phyloP scores from a whole-genome alignment of 2,329 filamentous ascomycete species.

The Triangularia setosa region DNA sequence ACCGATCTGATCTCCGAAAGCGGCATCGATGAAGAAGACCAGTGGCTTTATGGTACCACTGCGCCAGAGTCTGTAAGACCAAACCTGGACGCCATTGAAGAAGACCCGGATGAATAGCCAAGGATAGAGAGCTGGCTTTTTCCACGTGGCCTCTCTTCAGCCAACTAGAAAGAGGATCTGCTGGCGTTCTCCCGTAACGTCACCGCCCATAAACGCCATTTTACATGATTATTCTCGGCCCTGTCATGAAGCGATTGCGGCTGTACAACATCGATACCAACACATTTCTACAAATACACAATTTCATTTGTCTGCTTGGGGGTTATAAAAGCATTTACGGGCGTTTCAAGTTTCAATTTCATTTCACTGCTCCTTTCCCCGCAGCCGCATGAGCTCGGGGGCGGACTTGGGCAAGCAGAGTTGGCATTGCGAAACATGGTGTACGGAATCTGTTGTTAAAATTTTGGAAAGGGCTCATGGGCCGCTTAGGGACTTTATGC shows the following conservation, averaged over 20 bases:
- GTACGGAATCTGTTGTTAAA: conserved; percentile 5
- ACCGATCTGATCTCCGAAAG: conserved; percentile 62
- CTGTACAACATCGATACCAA: background rate
- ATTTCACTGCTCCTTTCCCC: background rate
- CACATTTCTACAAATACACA: background rate
- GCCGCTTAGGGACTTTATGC: background rate
- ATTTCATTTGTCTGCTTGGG: conserved; percentile 16
- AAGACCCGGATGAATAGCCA: conserved; percentile 36
- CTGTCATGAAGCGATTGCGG: background rate
- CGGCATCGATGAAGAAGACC: conserved; percentile 55
- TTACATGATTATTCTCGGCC: background rate
- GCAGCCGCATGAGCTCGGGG: background rate
- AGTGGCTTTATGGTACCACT: conserved; percentile 57
- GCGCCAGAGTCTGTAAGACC: conserved; percentile 54
- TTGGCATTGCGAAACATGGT: conserved; percentile 17
- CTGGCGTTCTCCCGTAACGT: background rate
- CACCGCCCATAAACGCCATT: background rate
- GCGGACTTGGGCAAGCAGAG: conserved; percentile 13
- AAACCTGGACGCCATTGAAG: conserved; percentile 47
- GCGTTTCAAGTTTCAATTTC: conserved; percentile 23
- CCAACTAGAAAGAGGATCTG: background rate
- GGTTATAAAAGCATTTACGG: conserved; percentile 27
- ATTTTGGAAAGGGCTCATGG: background rate
- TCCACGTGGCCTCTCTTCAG: background rate
- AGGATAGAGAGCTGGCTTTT: background rate